A percentile compares a stretch with the other conserved stretches of the same genome.
These are phyloP conservation scores for Sporobolomyces roseus DNA, from an alignment of 768 basidiomycete genomes.

Conservation along the genomic window DNA sequence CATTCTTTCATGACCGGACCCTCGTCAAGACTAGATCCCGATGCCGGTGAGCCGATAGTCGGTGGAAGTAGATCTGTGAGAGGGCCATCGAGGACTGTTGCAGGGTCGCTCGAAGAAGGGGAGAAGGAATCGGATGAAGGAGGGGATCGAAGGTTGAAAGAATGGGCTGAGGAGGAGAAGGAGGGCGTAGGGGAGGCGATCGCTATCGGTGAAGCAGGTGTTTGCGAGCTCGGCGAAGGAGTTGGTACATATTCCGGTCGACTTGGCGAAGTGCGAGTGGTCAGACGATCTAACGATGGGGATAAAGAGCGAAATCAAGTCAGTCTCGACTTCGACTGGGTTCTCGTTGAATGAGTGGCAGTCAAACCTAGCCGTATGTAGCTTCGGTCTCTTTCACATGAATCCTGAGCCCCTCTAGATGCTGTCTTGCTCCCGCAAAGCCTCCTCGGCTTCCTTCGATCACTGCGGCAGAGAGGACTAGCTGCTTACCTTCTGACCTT, in stretches of 20 bases:
- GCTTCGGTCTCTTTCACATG: no score
- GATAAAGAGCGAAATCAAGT: no score
- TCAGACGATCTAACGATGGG: no score
- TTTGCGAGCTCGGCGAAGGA: background rate
- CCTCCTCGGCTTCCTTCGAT: background rate
- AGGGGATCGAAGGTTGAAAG: conserved; percentile 10
- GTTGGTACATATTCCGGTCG: no score
- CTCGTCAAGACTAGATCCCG: conserved; percentile 1
- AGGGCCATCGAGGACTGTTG: conserved; percentile 3
- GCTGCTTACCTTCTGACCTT: background rate
- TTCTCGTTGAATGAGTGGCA: no score
- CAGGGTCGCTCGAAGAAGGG: background rate
- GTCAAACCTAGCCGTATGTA: no score
- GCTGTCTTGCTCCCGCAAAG: background rate
- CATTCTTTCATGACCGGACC: background rate
- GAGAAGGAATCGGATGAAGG: background rate
- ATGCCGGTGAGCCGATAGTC: background rate
- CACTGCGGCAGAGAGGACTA: no score
- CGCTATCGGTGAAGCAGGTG: background rate
- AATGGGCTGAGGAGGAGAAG: conserved; percentile 8
- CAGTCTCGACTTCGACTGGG: no score
- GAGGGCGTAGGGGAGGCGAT: background rate
- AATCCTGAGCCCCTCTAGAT: no score
- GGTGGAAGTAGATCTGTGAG: conserved; percentile 1
- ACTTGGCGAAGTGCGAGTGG: no score